A percentile compares a stretch with the other conserved stretches of the same genome.
These are phyloP conservation scores for Coniosporium apollinis DNA, from an alignment of 495 filamentous ascomycete species.

Conservation along the genomic window DNA sequence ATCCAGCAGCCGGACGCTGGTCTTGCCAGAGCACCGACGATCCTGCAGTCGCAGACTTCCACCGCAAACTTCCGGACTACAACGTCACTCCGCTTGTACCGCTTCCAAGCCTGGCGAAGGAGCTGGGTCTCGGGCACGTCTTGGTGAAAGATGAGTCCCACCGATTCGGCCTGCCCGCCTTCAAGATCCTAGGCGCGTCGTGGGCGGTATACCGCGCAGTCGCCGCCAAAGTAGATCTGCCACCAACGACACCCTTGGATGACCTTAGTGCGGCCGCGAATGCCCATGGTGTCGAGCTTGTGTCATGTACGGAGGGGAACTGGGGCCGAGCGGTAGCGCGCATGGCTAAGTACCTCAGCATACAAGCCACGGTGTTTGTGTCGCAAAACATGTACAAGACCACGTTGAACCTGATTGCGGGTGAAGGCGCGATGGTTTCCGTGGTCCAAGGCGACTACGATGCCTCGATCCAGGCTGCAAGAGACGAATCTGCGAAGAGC, in stretches of 20 bases:
- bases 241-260: conserved; percentile 20
- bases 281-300: conserved; percentile 19
- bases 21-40: conserved; percentile 1
- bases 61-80: conserved; percentile 19
- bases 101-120: conserved; percentile 34
- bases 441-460: conserved; percentile 45
- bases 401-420: conserved; percentile 35
- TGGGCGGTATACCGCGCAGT: conserved; percentile 49
- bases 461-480: conserved; percentile 31
- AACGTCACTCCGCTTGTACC: conserved; percentile 25
- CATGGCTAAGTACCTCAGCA: conserved; percentile 39
- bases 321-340: conserved; percentile 52
- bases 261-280: conserved; percentile 25
- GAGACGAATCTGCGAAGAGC: conserved; percentile 18
- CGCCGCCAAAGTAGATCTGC: conserved; percentile 23
- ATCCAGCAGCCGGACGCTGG: neutral
- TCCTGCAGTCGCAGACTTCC: conserved; percentile 16
- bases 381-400: conserved; percentile 32
- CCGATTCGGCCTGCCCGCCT: conserved; percentile 42
- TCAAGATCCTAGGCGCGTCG: conserved; percentile 66
- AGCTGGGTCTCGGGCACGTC: conserved; percentile 37
- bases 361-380: conserved; percentile 38
- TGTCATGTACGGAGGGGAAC: conserved; percentile 53
- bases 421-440: conserved; percentile 39
- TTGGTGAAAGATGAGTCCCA: conserved; percentile 26